Base-by-base conservation (phyloP, 192 early-diverging fungal species). In the Chytriomyces confervae region DNA sequence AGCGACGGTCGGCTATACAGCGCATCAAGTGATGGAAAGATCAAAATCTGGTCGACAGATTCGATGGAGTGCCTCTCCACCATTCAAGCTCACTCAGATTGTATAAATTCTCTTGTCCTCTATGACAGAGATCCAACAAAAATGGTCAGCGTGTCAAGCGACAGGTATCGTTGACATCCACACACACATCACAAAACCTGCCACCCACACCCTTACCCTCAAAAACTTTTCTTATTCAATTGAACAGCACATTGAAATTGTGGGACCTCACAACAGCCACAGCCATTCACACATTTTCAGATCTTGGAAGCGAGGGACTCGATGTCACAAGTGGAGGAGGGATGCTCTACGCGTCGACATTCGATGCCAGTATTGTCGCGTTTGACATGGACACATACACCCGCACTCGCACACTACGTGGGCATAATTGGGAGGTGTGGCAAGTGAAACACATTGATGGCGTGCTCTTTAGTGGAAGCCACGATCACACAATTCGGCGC, bases 401-500 rank as follows among this genome's bases (percentile, higher is more conserved):
- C 29, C 76, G 82, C 11, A 61, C 82, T 0, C 78, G 77, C 7
- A 88, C 86, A 2, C 53, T 90, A 45, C 80, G 82, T 69, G 89
- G 89, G 1, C 89, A 90, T 72, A 90, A 88, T 48, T 90, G 89
- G 89, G 89, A 90, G 57, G 89, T 90, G 0, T 90, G 89, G 89
- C 84, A 90, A 50, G 79, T 90, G 7, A 82, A 84, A 50, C 87
- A 86, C 77, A 76, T 79, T 6, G 82, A 87, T 50, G 80, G 80
- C 16, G 72, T 72, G 13, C 49, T 84, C 60, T 84, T 84, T 63
- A 84, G 80, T 66, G 83, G 83, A 5, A 75, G 71, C 24, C 69
- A 73, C 45, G 83, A 84, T 61, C 83, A 84, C 46, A 81, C 83
- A 0, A 84, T 84, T 44, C 81, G 81, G 61, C 48, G 79, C 9